Percentiles rank a stretch among this genome's conserved stretches.
Evolutionary conservation across 1,139 yeast genomes (phyloP).

Genomic region (Lipomyces yarrowii): DNA sequence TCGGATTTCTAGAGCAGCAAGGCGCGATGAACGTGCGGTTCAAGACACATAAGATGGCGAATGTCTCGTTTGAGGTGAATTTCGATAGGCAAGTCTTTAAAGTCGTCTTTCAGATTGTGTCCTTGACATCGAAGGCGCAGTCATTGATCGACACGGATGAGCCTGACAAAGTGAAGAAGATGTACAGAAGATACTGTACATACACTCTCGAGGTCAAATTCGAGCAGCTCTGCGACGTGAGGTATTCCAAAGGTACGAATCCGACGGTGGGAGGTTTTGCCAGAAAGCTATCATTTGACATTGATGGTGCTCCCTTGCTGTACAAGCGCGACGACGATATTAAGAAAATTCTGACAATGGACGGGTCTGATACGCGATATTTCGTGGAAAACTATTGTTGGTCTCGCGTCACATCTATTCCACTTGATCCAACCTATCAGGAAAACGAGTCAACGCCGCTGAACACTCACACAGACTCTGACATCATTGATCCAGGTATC

Average conservation of each 20-base stretch:
- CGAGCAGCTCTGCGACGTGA: neutral
- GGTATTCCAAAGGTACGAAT: slow-evolving; percentile 2
- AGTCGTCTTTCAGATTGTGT: slow-evolving; percentile 1
- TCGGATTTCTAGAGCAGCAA: neutral
- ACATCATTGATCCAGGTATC: neutral
- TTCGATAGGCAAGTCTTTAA: neutral
- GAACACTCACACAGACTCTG: neutral
- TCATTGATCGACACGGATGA: neutral
- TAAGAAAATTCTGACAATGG: neutral
- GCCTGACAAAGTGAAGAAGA: neutral
- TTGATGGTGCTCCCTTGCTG: neutral
- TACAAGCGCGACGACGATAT: slow-evolving; percentile 4
- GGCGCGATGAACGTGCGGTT: neutral
- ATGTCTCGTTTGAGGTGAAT: neutral
- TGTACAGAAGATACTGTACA: neutral
- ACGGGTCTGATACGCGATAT: neutral
- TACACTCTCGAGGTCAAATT: neutral
- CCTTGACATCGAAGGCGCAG: neutral
- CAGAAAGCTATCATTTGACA: neutral
- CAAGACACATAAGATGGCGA: neutral
- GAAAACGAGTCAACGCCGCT: neutral
- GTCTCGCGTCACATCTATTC: slow-evolving; percentile 2
- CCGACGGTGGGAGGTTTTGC: neutral
- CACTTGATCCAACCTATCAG: neutral
- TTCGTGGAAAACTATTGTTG: slow-evolving; percentile 1